A percentile compares a stretch with the other conserved stretches of the same genome.
phyloP scores from a whole-genome alignment of 176 grass and related monocot genomes.

The Pharus latifolius region DNA sequence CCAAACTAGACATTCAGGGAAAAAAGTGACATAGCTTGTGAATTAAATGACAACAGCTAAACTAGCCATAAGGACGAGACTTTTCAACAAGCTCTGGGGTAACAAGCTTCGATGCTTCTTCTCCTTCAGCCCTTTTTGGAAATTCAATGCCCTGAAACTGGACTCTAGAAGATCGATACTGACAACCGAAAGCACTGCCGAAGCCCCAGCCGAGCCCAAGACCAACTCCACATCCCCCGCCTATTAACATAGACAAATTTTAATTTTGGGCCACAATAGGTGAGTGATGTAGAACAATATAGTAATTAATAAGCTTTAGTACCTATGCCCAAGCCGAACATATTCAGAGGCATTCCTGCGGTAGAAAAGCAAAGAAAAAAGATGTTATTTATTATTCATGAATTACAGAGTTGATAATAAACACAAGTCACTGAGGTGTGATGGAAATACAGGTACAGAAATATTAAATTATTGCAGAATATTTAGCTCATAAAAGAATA shows the following conservation, averaged over 20 bases:
- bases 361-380: conserved; percentile 24
- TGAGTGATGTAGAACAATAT: neutral
- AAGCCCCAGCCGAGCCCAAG: conserved; percentile 93
- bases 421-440: neutral
- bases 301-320: conserved; percentile 12
- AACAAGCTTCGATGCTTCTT: conserved; percentile 24
- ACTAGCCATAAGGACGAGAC: conserved; percentile 40
- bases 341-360: conserved; percentile 79
- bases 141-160: conserved; percentile 83
- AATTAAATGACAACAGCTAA: neutral
- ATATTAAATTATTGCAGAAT: neutral
- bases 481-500: neutral
- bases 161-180: conserved; percentile 79
- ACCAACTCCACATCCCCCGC: conserved; percentile 79
- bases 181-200: conserved; percentile 77
- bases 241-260: conserved; percentile 31
- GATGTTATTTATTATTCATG: neutral
- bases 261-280: neutral
- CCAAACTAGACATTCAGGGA: conserved; percentile 7
- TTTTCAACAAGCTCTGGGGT: conserved; percentile 28
- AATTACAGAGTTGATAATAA: neutral
- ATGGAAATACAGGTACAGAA: neutral
- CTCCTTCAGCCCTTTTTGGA: conserved; percentile 36
- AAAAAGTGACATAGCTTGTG: neutral
- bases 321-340: conserved; percentile 85